Base-by-base conservation (phyloP, 2,329 filamentous ascomycete species). In the Trichophyton schoenleinii region DNA sequence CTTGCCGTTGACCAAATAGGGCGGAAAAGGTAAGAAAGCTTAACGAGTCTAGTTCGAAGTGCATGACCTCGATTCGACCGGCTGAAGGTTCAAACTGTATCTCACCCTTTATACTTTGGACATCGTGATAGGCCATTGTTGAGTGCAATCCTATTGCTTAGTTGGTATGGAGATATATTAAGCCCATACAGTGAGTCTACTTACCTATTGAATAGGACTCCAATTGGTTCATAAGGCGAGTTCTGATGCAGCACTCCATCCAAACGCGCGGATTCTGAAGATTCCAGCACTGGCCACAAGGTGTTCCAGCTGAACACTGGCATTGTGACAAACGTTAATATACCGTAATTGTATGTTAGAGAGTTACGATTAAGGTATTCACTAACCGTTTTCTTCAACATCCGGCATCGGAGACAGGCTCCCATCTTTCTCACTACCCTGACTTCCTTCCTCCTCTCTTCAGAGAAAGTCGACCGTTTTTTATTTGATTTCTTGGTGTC, bases 211-310 rank as follows among this genome's bases (percentile, higher is more conserved):
- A 80, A 69, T 82, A 85, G 13, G 84, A 72, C 60, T 79, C 78
- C 67, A 83, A 82, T 66, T 83, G 80, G 44, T 84, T 81, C 3
- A 79, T 78, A 58, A 85, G 78, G 22, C 80, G 79, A 18, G 80
- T 82, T 13, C 83, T 77, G 52, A 84, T 77, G 65, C 83, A 85
- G 6, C 78, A 79, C 62, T 80, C 77, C 66, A 83, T 84, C 83
- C 83, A 85, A 20, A 85, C 66, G 46, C 83, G 77, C 41, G 83
- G 82, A 62, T 79, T 81, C 67, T 83, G 81, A n/a, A 85, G 80
- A 63, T 79, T 79, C 58, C 76, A 75, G 64, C 83, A 85, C 8
- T 81, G 83, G 28, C 74, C 79, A 68, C 83, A 85, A 15, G 83
- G 83, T 44, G 77, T 83, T 20, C 81, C 81, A 38, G 80, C 80